phyloP scores from a whole-genome alignment of 1,284 basidiomycete genomes.

The Papiliotrema terrestris region DNA sequence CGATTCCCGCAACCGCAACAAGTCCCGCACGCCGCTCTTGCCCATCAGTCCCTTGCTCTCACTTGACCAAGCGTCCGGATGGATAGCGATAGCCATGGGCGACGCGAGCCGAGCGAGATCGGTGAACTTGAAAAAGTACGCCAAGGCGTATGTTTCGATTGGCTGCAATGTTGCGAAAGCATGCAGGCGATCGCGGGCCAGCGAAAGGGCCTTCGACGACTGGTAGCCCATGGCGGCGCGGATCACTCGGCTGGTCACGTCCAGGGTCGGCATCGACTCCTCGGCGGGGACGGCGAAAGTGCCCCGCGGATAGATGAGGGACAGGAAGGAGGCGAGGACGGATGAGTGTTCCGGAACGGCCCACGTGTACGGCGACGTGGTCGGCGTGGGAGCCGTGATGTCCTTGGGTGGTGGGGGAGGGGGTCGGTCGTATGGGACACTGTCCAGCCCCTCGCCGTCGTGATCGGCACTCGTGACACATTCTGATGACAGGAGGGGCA shows the following conservation, averaged over 20 bases:
- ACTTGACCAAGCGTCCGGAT: constrained; percentile 16
- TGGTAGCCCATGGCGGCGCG: constrained; percentile 41
- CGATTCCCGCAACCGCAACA: constrained; percentile 15
- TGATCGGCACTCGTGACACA: neutral
- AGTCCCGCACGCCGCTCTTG: constrained; percentile 5
- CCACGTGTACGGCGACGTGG: constrained; percentile 34
- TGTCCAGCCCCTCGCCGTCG: neutral
- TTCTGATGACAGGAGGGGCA: no score
- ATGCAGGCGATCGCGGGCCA: constrained; percentile 20
- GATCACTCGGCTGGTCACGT: constrained; percentile 28
- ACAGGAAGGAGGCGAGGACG: constrained; percentile 32
- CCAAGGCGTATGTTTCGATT: constrained; percentile 30
- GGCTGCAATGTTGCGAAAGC: constrained; percentile 15
- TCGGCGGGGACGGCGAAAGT: constrained; percentile 11
- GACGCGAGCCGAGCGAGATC: constrained; percentile 30
- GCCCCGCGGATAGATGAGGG: constrained; percentile 33
- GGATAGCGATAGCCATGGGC: constrained; percentile 11
- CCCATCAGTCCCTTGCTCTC: constrained; percentile 29
- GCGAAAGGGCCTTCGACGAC: constrained; percentile 22
- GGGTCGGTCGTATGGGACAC: neutral
- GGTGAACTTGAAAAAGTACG: constrained; percentile 34
- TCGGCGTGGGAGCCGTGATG: constrained; percentile 35
- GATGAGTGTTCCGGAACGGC: constrained; percentile 31
- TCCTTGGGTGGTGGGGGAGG: constrained; percentile 19
- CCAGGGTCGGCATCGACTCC: constrained; percentile 12